Evolutionary conservation across 1,139 yeast species (phyloP).

Genomic region (Suhomyces maxii): DNA sequence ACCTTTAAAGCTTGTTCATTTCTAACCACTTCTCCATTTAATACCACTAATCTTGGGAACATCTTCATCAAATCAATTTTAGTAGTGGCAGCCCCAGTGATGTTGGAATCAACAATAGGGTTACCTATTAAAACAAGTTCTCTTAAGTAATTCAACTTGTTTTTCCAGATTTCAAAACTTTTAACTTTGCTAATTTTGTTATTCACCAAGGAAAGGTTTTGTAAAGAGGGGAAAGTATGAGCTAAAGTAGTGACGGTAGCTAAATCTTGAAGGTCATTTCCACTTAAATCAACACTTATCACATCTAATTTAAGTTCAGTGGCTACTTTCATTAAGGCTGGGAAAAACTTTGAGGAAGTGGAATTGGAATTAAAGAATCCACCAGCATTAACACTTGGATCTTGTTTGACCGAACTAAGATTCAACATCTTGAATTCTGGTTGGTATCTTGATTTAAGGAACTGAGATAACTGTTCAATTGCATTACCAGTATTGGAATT

Average conservation of each 20-base stretch:
- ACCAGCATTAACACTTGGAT: slow-evolving; percentile 56
- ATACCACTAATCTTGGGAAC: slow-evolving; percentile 76
- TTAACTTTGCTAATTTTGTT: slow-evolving; percentile 63
- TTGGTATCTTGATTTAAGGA: slow-evolving; percentile 68
- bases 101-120: slow-evolving; percentile 50
- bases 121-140: slow-evolving; percentile 78
- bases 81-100: slow-evolving; percentile 14
- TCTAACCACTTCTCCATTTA: slow-evolving; percentile 77
- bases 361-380: slow-evolving; percentile 68
- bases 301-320: slow-evolving; percentile 53
- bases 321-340: slow-evolving; percentile 88
- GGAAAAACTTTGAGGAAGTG: slow-evolving; percentile 75
- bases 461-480: slow-evolving; percentile 59
- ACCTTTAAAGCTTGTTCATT: slow-evolving; percentile 61
- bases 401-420: slow-evolving; percentile 65
- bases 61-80: slow-evolving; percentile 63
- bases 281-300: slow-evolving; percentile 74
- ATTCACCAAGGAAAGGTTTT: slow-evolving; percentile 77
- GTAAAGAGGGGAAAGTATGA: slow-evolving; percentile 68
- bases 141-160: slow-evolving; percentile 69
- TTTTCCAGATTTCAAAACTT: slow-evolving; percentile 72
- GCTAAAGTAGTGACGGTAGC: slow-evolving; percentile 64
- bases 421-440: slow-evolving; percentile 66
- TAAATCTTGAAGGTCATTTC: slow-evolving; percentile 66
- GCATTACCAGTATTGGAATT: slow-evolving; percentile 35